Evolutionary conservation across 2,329 filamentous ascomycete species (phyloP).

Genomic region (Exophiala mesophila): DNA sequence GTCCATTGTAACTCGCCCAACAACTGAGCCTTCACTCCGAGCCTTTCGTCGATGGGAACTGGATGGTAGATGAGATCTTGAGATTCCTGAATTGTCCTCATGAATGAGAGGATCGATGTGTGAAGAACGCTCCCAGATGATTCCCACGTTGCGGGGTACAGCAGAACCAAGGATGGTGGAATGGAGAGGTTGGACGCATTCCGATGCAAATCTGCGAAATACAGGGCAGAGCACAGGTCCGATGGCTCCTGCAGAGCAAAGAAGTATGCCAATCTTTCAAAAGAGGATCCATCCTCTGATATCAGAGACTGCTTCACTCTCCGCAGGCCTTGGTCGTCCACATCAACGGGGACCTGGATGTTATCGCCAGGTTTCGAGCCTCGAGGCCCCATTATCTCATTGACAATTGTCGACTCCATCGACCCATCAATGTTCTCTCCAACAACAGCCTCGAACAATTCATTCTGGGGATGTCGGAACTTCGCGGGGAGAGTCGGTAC

Average conservation of each 20-base stretch:
- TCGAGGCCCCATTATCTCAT: constrained; percentile 5
- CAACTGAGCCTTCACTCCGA: constrained; percentile 19
- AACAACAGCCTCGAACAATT: constrained; percentile 6
- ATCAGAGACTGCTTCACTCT: background rate
- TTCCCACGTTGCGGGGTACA: constrained; percentile 46
- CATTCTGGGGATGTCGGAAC: constrained; percentile 21
- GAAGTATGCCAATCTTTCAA: constrained; percentile 31
- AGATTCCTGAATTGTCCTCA: constrained; percentile 36
- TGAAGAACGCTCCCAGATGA: constrained; percentile 7
- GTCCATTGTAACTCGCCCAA: constrained; percentile 24
- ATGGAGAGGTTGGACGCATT: constrained; percentile 28
- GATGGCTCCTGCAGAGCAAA: constrained; percentile 41
- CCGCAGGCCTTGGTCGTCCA: background rate
- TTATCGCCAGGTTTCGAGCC: background rate
- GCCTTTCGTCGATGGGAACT: constrained; percentile 16
- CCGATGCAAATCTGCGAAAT: constrained; percentile 37
- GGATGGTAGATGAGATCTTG: constrained; percentile 35
- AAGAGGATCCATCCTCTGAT: background rate
- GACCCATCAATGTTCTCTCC: constrained; percentile 10
- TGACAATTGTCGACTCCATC: background rate
- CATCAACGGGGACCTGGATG: background rate
- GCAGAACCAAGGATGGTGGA: constrained; percentile 40
- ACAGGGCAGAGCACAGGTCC: constrained; percentile 42
- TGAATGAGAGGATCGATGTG: constrained; percentile 33
- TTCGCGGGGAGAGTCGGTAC: constrained; percentile 23